phyloP scores from a whole-genome alignment of 306 rosid genomes.

The Lablab purpureus region DNA sequence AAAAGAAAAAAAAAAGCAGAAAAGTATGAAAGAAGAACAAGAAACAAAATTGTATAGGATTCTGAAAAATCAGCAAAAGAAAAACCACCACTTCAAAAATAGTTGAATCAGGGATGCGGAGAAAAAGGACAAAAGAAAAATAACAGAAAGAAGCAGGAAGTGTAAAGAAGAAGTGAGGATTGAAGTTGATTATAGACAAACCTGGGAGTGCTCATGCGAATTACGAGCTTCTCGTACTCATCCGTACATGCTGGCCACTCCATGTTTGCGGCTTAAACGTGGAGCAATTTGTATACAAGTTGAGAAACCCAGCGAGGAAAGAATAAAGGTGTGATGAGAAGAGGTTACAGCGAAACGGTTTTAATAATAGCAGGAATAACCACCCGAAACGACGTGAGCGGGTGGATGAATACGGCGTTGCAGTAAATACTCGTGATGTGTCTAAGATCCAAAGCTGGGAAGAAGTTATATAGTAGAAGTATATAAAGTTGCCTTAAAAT shows the following conservation, averaged over 20 bases:
- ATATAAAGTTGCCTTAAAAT: constrained; percentile 36
- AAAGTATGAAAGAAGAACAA: not conserved
- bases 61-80: not conserved
- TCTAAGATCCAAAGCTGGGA: constrained; percentile 5
- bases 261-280: constrained; percentile 48
- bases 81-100: not conserved
- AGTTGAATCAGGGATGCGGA: too few relatives aligned
- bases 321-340: not conserved
- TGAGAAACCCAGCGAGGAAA: constrained; percentile 7
- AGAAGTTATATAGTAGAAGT: not conserved
- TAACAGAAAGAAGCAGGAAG: not conserved
- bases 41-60: not conserved
- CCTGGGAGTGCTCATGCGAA: constrained; percentile 94
- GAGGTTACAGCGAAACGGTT: not conserved
- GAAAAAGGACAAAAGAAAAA: not conserved
- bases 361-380: not conserved
- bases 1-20: too few relatives aligned
- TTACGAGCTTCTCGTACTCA: constrained; percentile 83
- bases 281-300: not conserved
- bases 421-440: constrained; percentile 6
- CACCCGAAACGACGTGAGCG: constrained; percentile 1
- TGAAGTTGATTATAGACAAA: constrained; percentile 40
- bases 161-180: not conserved
- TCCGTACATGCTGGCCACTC: constrained; percentile 75
- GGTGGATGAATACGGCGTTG: not conserved